Evolutionary conservation across 768 basidiomycete species (phyloP), one percentile per base, ranked within the genome.

Genomic region (Amanita fuliginea): DNA sequence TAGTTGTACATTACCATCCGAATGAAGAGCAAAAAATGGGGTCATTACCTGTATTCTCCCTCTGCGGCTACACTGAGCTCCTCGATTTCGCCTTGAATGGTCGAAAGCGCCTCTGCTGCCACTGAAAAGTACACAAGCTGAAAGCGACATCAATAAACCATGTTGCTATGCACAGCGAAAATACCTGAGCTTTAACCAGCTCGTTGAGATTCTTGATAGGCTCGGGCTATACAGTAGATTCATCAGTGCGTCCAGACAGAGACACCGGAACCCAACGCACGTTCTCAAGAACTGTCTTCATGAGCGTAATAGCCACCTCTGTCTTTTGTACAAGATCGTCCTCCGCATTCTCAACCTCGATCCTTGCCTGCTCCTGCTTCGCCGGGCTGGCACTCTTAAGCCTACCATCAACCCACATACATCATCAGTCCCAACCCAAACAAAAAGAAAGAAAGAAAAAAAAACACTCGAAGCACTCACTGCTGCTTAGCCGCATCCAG

Each of bases 241-340:
- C 11, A 10, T 32, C 13, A 32, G 13, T 13, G 32, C 32, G 11
- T 30, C 10, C 9, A 26, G 37, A 4, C 22, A 18, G 4, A 33
- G n/a, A 32, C 10, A 18, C 19, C 51, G 44, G 30, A 53, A 40
- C 30, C 45, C n/a, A 3, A 72, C 86, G 48, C 55, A 96, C 94
- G 67, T 97, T 97, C 59, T 98, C 95, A 34, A 99, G 75, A 13
- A 98, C 95, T n/a, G 89, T 86, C 74, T 95, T 95, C 93, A 96
- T 95, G 39, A 92, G 76, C 2, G 86, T 88, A 58, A 96, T 96
- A 1, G 94, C 95, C 26, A 94, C 86, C 65, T 99, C 96, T 19
- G 96, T 99, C 74, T 91, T 92, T 63, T 94, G 93, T 4, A 98
- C 96, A 28, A 98, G 78, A 65, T 94, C 91, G 63, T 99, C 96